Evolutionary conservation across 2,329 filamentous ascomycete genomes (phyloP).

Genomic region (Ramularia collo-cygni): DNA sequence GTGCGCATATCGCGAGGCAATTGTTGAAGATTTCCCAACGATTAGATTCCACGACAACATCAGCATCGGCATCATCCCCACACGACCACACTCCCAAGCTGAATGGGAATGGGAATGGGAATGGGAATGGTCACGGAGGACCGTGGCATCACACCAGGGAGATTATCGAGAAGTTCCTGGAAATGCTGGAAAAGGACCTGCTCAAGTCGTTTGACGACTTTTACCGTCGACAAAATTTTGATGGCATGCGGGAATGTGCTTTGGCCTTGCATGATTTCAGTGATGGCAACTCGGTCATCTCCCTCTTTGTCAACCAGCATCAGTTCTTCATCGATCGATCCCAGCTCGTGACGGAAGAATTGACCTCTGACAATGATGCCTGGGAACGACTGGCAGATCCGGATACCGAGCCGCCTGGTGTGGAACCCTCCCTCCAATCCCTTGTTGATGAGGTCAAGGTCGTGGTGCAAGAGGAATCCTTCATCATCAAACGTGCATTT

Average conservation of each 20-base stretch:
- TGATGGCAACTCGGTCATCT: conserved; percentile 89
- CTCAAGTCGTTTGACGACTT: conserved; percentile 96
- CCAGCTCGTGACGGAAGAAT: conserved; percentile 82
- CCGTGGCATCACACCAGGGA: conserved; percentile 56
- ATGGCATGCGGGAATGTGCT: conserved; percentile 96
- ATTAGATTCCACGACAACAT: conserved; percentile 54
- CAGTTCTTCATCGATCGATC: conserved; percentile 98
- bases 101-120: conserved; percentile 45
- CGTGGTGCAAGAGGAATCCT: conserved; percentile 93
- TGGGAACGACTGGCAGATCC: conserved; percentile 95
- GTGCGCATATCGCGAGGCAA: conserved; percentile 88
- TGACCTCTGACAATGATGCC: conserved; percentile 60
- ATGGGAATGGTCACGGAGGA: conserved; percentile 43
- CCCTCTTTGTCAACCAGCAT: conserved; percentile 95
- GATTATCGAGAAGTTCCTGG: conserved; percentile 92
- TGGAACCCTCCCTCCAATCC: conserved; percentile 87
- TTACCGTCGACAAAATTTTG: conserved; percentile 89
- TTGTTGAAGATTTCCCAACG: conserved; percentile 89
- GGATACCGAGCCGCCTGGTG: conserved; percentile 80
- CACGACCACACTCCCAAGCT: conserved; percentile 22
- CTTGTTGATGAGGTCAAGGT: conserved; percentile 90
- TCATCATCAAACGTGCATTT: conserved; percentile 93
- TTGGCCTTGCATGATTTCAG: conserved; percentile 93
- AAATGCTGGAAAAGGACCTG: conserved; percentile 90
- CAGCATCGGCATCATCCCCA: conserved; percentile 41